Base-by-base conservation (phyloP, 768 basidiomycete species). In the Scleroderma citrinum region DNA sequence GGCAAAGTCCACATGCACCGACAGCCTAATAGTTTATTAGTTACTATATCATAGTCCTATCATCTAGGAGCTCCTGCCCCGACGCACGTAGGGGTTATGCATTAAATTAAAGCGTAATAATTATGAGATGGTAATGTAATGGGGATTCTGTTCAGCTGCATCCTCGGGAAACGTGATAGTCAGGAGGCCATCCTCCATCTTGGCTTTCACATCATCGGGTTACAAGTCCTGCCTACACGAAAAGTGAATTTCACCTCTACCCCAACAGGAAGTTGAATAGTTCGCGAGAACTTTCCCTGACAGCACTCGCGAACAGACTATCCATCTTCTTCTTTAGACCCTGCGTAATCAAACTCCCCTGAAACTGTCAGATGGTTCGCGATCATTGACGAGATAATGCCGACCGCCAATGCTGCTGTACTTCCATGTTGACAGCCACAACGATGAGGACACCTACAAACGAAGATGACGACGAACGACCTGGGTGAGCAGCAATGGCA, bases 341-440 rank as follows among this genome's bases (percentile, higher is more conserved):
- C 45, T 5, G 60, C 57, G 36, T 58, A 41, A 40, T 64, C 69
- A 21, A 57, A 67, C 64, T 83, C 75, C 13, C 78, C 82, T 3
- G 78, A 74, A 40, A 83, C 60, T 34, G 61, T 75, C 43, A 83
- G 73, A 2, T 70, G 64, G 49, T 74, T 72, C 50, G n/a, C n/a
- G n/a, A n/a, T n/a, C n/a, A n/a, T n/a, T 76, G 69, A 49, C 74
- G 70, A 5, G 79, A 56, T 47, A 81, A 78, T 54, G 83, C 74
- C 43, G 65, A 62, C n/a, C n/a, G n/a, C n/a, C n/a, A 41, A 82
- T 65, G 51, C 80, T 64, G 39, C 79, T 74, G 24, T 75, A 73
- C 48, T 65, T 65, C 36, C 81, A 24, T 17, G 80, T 80, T 1
- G 82, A 80, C 8, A 83, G 64, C 54, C n/a, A n/a, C n/a, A n/a